These are phyloP conservation scores for Nannochloris sp. DNA, from an alignment of 139 green algal genomes.

Conservation along the genomic window DNA sequence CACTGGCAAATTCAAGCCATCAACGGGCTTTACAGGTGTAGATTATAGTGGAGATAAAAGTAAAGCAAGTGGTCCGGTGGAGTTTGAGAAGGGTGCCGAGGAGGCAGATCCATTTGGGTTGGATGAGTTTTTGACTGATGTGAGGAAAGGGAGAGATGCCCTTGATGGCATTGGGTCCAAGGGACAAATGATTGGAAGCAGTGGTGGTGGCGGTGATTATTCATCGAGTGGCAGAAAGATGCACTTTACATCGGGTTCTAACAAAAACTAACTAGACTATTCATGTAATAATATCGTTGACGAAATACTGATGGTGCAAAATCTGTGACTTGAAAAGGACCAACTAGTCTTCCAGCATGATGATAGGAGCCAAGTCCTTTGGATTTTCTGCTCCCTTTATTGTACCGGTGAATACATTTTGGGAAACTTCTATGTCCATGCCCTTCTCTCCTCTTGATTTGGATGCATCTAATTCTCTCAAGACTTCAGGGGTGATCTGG, in stretches of 20 bases:
- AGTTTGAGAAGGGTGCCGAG: constrained; percentile 76
- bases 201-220: neutral
- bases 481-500: constrained; percentile 78
- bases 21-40: constrained; percentile 79
- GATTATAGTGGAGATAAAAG: constrained; percentile 33
- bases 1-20: constrained; percentile 76
- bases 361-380: constrained; percentile 57
- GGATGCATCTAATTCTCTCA: constrained; percentile 72
- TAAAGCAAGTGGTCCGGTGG: constrained; percentile 40
- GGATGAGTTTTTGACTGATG: constrained; percentile 76
- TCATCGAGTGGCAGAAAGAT: neutral
- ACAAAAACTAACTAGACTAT: neutral
- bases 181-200: neutral
- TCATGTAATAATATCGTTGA: neutral
- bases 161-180: constrained; percentile 10
- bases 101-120: constrained; percentile 88
- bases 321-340: neutral
- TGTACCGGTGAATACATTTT: constrained; percentile 23
- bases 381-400: constrained; percentile 52
- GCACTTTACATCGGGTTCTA: constrained; percentile 1
- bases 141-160: constrained; percentile 42
- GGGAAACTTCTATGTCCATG: neutral
- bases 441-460: constrained; percentile 9
- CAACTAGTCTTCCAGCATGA: constrained; percentile 63
- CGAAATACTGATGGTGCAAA: too few species aligned